A percentile compares a stretch with the other conserved stretches of the same genome.
phyloP scores from a whole-genome alignment of 352 stramenopile species.

The Phytophthora fragariae region DNA sequence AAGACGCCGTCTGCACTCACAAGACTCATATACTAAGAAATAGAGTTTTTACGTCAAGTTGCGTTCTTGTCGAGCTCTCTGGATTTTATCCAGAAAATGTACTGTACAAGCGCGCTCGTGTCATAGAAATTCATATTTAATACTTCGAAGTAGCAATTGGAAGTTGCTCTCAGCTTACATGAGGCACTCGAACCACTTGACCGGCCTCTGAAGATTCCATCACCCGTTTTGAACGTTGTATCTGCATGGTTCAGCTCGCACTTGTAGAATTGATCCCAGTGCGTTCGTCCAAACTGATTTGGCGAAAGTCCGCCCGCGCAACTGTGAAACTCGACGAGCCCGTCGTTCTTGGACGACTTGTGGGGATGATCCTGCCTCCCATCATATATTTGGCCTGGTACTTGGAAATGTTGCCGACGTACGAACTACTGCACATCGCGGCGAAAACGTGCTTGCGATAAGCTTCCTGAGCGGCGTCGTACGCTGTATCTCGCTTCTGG shows the following conservation, averaged over 20 bases:
- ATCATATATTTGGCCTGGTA: slow-evolving; percentile 47
- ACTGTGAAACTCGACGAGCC: slow-evolving; percentile 54
- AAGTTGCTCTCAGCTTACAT: slow-evolving; percentile 17
- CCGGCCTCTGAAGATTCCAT: slow-evolving; percentile 46
- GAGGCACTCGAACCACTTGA: slow-evolving; percentile 59
- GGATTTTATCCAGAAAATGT: no score
- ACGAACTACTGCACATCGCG: slow-evolving; percentile 48
- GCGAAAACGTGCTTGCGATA: slow-evolving; percentile 46
- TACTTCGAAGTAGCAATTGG: neutral
- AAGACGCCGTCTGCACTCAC: no score
- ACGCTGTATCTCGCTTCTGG: slow-evolving; percentile 18
- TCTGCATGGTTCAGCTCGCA: slow-evolving; percentile 58
- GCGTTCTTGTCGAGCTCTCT: no score
- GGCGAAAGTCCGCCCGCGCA: slow-evolving; percentile 36
- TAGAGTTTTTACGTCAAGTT: no score
- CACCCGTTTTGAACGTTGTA: slow-evolving; percentile 55
- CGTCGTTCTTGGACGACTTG: slow-evolving; percentile 49
- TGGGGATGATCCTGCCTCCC: slow-evolving; percentile 36
- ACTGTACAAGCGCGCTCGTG: no score
- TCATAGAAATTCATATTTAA: no score
- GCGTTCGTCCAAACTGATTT: slow-evolving; percentile 36
- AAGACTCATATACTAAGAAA: no score
- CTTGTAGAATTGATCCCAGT: slow-evolving; percentile 41
- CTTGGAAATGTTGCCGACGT: slow-evolving; percentile 48
- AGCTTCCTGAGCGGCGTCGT: slow-evolving; percentile 30